Base-by-base conservation (phyloP, 1,284 basidiomycete species). In the Amylostereum areolatum region DNA sequence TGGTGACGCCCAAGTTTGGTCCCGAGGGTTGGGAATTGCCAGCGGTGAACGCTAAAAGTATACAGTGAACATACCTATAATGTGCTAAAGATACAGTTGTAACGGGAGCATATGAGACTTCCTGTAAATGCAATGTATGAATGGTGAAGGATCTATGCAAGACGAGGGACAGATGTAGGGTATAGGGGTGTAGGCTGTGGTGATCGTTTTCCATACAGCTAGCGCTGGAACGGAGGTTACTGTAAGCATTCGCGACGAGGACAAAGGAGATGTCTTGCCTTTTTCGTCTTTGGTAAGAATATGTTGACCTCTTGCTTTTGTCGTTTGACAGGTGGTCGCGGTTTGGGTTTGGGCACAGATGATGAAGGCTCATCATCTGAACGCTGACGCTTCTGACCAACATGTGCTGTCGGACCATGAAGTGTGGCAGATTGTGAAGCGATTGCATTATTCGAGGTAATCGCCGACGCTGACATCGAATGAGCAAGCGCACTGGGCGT, bases 1-100 rank as follows among this genome's bases (percentile, higher is more conserved):
- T 91, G 74, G 81, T 87, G 8, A 81, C 85, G 37, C 94, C 93
- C 0, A 82, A 79, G 53, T 96, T 93, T 64, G 89, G 89, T 11
- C 84, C 85, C 43, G 79, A 85, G 32, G 82, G 83, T 24, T 92
- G 93, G 80, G 90, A 95, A 64, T 67, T 97, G 47, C 91, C 92
- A 36, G 76, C 88, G 4, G 73, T 93, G 39, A 85, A 81, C 64
- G 74, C 70, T 43, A 66, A 68, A 12, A 42, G 10, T 44, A n/a
- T 12, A 32, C 29, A 47, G 45, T 48, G 36, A 42, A 25, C 40
- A 35, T 39, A 47, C 43, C 33, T 49, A 47, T 12, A 53, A 33
- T 48, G 52, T 41, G 41, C 39, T 28, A 43, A 33, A 7, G 33
- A 34, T 33, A 29, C 37, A 39, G 37, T 39, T 12, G 7, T 12